A percentile compares a stretch with the other conserved stretches of the same genome.
These are phyloP conservation scores for Pythium grandisporangium DNA, from an alignment of 352 stramenopile species.

Conservation along the genomic window DNA sequence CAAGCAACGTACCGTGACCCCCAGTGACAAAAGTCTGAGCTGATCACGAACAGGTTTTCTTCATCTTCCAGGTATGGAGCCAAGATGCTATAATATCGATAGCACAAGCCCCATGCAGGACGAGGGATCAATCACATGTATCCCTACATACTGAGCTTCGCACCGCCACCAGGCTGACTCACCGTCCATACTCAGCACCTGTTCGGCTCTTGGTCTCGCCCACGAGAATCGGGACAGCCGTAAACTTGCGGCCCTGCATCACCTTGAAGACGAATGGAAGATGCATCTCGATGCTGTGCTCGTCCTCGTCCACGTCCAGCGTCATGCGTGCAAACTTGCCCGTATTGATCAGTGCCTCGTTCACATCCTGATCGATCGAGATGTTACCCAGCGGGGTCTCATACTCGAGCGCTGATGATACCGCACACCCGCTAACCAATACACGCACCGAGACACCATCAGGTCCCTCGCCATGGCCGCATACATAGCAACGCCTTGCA, in stretches of 20 bases:
- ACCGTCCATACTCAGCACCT: conserved; percentile 86
- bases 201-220: conserved; percentile 81
- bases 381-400: conserved; percentile 95
- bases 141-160: neutral
- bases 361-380: conserved; percentile 84
- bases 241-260: conserved; percentile 73
- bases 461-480: neutral
- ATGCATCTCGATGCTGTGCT: conserved; percentile 97
- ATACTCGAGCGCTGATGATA: conserved; percentile 80
- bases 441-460: neutral
- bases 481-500: too few species aligned
- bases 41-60: conserved; percentile 93
- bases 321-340: conserved; percentile 75
- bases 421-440: conserved; percentile 52
- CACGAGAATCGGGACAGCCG: conserved; percentile 94
- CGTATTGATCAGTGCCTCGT: conserved; percentile 80
- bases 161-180: neutral
- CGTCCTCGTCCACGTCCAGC: conserved; percentile 88
- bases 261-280: conserved; percentile 92
- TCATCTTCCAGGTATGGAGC: conserved; percentile 87
- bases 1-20: conserved; percentile 42
- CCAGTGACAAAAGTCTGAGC: conserved; percentile 98
- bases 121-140: neutral
- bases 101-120: neutral
- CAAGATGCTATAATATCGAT: conserved; percentile 55